Evolutionary conservation across 768 basidiomycete species (phyloP).

Genomic region (Leccinum truebloodii): DNA sequence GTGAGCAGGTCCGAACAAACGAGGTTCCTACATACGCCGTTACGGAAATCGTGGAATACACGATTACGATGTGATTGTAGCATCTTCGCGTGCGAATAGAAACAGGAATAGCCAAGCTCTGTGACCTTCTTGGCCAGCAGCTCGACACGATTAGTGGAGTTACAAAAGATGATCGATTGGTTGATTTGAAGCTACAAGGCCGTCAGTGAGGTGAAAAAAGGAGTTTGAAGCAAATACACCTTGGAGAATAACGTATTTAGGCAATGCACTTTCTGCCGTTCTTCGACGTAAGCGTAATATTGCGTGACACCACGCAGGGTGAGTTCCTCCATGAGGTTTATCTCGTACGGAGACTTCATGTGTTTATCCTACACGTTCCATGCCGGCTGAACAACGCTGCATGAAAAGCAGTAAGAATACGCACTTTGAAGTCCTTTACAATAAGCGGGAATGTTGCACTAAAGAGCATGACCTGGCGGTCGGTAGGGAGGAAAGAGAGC

Average conservation of each 20-base stretch:
- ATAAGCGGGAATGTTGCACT: slow-evolving; percentile 99
- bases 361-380: slow-evolving; percentile 76
- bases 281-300: slow-evolving; percentile 99
- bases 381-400: slow-evolving; percentile 11
- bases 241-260: slow-evolving; percentile 99
- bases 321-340: slow-evolving; percentile 99
- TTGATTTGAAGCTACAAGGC: slow-evolving; percentile 92
- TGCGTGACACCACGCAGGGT: slow-evolving; percentile 98
- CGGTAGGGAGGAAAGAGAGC: slow-evolving; percentile 76
- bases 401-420: background rate
- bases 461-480: slow-evolving; percentile 98
- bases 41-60: slow-evolving; percentile 99
- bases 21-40: slow-evolving; percentile 96
- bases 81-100: slow-evolving; percentile 99
- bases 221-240: slow-evolving; percentile 41
- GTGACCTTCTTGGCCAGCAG: slow-evolving; percentile 99
- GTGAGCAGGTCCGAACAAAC: slow-evolving; percentile 98
- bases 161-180: slow-evolving; percentile 99
- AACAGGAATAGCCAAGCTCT: slow-evolving; percentile 98
- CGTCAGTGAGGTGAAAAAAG: slow-evolving; percentile 5
- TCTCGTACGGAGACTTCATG: slow-evolving; percentile 94
- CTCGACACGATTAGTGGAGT: slow-evolving; percentile 99
- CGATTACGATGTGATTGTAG: slow-evolving; percentile 98
- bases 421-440: slow-evolving; percentile 98
- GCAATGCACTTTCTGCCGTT: slow-evolving; percentile 99